phyloP scores from a whole-genome alignment of 1,284 basidiomycete genomes.

The Cryptococcus sp. region DNA sequence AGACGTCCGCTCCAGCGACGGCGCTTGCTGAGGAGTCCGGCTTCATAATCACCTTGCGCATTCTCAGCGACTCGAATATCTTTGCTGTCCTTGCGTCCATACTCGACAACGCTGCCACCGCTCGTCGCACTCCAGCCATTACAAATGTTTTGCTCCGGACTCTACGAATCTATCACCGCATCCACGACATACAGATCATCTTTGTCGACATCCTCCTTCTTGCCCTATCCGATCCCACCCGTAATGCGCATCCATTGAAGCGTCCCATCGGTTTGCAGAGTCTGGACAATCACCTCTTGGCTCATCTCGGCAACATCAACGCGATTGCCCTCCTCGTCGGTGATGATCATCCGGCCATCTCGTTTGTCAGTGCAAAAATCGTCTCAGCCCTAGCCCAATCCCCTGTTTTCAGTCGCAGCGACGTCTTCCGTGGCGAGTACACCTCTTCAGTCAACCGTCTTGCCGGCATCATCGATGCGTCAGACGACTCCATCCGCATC shows the following conservation, averaged over 20 bases:
- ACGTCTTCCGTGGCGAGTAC: constrained; percentile 63
- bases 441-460: constrained; percentile 60
- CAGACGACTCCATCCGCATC: constrained; percentile 82
- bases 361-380: constrained; percentile 78
- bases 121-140: constrained; percentile 58
- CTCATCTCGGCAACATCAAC: constrained; percentile 71
- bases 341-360: constrained; percentile 69
- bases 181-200: constrained; percentile 81
- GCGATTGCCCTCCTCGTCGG: constrained; percentile 82
- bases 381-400: constrained; percentile 65
- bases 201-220: constrained; percentile 89
- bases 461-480: constrained; percentile 77
- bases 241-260: constrained; percentile 31
- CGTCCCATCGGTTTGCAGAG: constrained; percentile 41
- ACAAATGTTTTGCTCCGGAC: constrained; percentile 71
- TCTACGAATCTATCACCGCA: constrained; percentile 77
- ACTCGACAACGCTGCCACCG: constrained; percentile 47
- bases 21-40: constrained; percentile 70
- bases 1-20: constrained; percentile 32
- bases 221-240: constrained; percentile 62
- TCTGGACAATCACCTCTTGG: constrained; percentile 80
- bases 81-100: constrained; percentile 60
- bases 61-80: constrained; percentile 66
- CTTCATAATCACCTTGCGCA: constrained; percentile 77
- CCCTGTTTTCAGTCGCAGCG: constrained; percentile 58